Percentiles rank a stretch among this genome's conserved stretches.
phyloP scores from a whole-genome alignment of 106 monocot species.

The Iris macrosiphon region DNA sequence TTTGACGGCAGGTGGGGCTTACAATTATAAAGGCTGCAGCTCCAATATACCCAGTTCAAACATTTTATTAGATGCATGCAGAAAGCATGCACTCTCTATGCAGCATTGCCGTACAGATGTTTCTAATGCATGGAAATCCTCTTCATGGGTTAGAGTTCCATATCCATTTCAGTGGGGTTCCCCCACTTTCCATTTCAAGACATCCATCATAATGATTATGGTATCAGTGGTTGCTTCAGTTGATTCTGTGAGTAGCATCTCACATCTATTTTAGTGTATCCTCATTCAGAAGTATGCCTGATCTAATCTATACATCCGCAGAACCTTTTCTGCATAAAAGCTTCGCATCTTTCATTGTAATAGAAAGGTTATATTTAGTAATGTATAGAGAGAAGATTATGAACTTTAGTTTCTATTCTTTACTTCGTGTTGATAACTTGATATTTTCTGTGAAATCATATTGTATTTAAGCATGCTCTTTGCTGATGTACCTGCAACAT shows the following conservation, averaged over 20 bases:
- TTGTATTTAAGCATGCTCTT: no score
- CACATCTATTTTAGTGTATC: no score
- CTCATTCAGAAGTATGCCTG: background rate
- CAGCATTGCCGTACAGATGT: conserved; percentile 84
- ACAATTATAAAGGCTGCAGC: conserved; percentile 72
- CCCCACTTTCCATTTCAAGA: conserved; percentile 82
- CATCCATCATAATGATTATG: conserved; percentile 77
- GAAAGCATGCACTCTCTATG: conserved; percentile 61
- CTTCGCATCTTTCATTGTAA: no score
- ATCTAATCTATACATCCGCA: background rate
- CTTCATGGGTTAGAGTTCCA: conserved; percentile 92
- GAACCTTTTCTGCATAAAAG: background rate
- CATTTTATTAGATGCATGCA: conserved; percentile 74
- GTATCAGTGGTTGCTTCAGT: conserved; percentile 85
- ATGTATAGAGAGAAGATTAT: no score
- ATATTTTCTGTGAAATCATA: no score
- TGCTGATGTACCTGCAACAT: no score
- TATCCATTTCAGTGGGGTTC: conserved; percentile 96
- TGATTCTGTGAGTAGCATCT: conserved; percentile 65
- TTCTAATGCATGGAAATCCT: conserved; percentile 80
- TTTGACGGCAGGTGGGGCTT: conserved; percentile 90
- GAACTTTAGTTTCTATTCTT: no score
- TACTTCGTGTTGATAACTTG: no score
- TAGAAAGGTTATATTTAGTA: no score
- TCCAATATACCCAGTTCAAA: conserved; percentile 84